A percentile compares a stretch with the other conserved stretches of the same genome.
Evolutionary conservation across 768 basidiomycete species (phyloP).

Genomic region (Mycena latifolia): DNA sequence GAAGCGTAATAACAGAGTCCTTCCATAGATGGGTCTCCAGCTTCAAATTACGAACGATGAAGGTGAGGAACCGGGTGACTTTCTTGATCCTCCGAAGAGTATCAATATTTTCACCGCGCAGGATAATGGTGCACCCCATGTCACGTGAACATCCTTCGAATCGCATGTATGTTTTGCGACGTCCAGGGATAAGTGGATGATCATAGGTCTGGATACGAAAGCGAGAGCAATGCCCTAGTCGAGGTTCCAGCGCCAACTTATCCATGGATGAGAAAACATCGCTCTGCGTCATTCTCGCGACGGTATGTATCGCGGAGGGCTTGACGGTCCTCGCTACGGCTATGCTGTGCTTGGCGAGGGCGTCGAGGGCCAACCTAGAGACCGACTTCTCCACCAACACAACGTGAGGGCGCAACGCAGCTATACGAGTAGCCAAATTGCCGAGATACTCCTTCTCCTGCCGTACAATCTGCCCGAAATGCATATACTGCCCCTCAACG

Average conservation of each 20-base stretch:
- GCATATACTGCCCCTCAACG: slow-evolving; percentile 92
- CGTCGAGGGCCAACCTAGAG: slow-evolving; percentile 90
- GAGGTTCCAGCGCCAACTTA: slow-evolving; percentile 89
- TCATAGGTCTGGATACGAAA: slow-evolving; percentile 96
- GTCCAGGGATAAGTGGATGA: slow-evolving; percentile 93
- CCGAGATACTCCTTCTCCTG: slow-evolving; percentile 95
- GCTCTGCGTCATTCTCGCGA: slow-evolving; percentile 95
- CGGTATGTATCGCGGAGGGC: slow-evolving; percentile 84
- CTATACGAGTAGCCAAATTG: slow-evolving; percentile 89
- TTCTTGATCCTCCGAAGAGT: slow-evolving; percentile 90
- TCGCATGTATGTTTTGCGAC: slow-evolving; percentile 96
- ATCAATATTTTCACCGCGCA: slow-evolving; percentile 89
- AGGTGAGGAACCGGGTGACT: slow-evolving; percentile 91
- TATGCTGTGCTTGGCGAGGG: slow-evolving; percentile 86
- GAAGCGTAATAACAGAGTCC: slow-evolving; percentile 84
- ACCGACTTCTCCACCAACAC: slow-evolving; percentile 94
- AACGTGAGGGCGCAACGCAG: slow-evolving; percentile 92
- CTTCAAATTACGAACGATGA: slow-evolving; percentile 94
- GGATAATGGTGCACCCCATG: slow-evolving; percentile 93
- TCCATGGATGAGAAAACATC: slow-evolving; percentile 98
- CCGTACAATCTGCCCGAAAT: slow-evolving; percentile 89
- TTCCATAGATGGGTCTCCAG: slow-evolving; percentile 96
- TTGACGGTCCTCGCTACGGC: slow-evolving; percentile 94
- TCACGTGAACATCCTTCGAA: slow-evolving; percentile 96
- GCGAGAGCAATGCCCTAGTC: slow-evolving; percentile 86